Evolutionary conservation across 805 yeast species (phyloP), one percentile per base, ranked within the genome.

Genomic region (Yarrowia keelungensis): DNA sequence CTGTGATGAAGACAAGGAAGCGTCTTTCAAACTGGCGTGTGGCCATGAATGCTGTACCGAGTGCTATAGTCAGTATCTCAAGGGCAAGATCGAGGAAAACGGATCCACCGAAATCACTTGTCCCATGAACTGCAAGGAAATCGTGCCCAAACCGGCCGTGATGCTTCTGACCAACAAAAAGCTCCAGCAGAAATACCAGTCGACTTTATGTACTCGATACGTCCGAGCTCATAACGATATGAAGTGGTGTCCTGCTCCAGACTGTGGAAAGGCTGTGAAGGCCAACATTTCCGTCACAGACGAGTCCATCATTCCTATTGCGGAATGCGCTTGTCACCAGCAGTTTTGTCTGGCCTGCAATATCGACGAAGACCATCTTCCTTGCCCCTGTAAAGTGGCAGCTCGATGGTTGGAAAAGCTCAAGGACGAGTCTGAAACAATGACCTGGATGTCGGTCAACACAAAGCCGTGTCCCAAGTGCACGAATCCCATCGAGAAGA

Each of bases 381-480:
- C 98, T 0, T 84, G 89, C n/a, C 90, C 95, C 2, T 95, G 99
- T 75, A 78, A 78, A 72, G 76, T 90, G 3, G 89, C 89, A 0
- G 81, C 82, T 68, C 76, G 78, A 54, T 95, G 99, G 99, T 81
- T 89, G 41, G 81, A 84, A 59, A 89, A 91, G 74, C 90, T 97
- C 71, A 83, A 83, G 70, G 95, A 92, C 75, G 98, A 95, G 75
- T 87, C 95, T 0, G 97, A 91, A 73, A 92, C 97, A 15, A 84
- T 88, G 2, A 86, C 89, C 74, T 95, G 98, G 98, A 87, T 95
- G 32, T 82, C 86, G 3, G 87, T 89, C 3, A 88, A 94, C 76
- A 92, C 99, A 0, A 89, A 91, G 73, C 85, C 85, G 54, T 95
- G 99, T 77, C 97, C 97, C 0, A 85, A 86, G 74, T 95, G 99